A percentile compares a stretch with the other conserved stretches of the same genome.
phyloP scores from a whole-genome alignment of 805 yeast genomes.

The Grigorovia transvaalensis region DNA sequence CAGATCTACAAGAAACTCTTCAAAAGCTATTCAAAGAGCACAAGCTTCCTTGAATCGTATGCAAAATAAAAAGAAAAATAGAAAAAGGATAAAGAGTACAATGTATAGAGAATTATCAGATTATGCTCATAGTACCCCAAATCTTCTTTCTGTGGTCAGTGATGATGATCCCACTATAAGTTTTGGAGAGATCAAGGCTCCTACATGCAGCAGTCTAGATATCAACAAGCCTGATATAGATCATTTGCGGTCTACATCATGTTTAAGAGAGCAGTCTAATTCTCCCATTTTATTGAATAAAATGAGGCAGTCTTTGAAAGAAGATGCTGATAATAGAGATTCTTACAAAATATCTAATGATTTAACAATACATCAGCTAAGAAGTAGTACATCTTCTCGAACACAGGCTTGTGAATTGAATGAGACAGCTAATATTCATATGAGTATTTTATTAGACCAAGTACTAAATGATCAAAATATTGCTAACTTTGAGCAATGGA shows the following conservation, averaged over 20 bases:
- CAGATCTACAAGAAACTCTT: constrained; percentile 30
- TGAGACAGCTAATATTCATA: constrained; percentile 33
- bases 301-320: neutral
- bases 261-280: neutral
- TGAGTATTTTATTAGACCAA: constrained; percentile 46
- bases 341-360: constrained; percentile 18
- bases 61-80: constrained; percentile 47
- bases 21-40: constrained; percentile 49
- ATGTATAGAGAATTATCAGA: constrained; percentile 18
- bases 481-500: constrained; percentile 49
- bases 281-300: neutral
- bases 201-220: neutral
- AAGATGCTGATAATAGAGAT: constrained; percentile 2
- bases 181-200: neutral
- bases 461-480: constrained; percentile 50
- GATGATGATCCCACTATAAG: constrained; percentile 9
- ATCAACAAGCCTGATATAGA: neutral
- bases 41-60: constrained; percentile 55
- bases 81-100: constrained; percentile 30
- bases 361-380: constrained; percentile 5
- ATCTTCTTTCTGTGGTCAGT: constrained; percentile 18
- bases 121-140: constrained; percentile 27
- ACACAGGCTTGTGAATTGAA: constrained; percentile 24
- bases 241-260: neutral
- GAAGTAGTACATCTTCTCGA: neutral